phyloP scores from a whole-genome alignment of 257 asterid species.

The Gentiana dahurica region DNA sequence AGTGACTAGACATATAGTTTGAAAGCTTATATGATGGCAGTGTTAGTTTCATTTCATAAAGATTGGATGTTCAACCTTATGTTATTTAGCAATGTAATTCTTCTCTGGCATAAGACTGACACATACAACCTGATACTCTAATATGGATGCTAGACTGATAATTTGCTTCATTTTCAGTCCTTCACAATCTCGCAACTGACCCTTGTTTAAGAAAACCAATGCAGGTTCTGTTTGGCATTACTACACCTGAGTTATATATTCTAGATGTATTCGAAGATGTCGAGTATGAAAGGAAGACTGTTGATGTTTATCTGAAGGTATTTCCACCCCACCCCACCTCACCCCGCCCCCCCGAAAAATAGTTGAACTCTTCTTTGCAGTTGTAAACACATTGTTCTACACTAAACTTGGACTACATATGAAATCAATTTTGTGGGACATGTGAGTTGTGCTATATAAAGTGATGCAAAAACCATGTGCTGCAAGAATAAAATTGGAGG shows the following conservation, averaged over 20 bases:
- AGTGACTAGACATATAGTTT: too few species aligned
- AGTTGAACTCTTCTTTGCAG: not conserved
- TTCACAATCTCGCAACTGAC: too few species aligned
- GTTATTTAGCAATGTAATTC: too few species aligned
- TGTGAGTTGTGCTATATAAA: not conserved
- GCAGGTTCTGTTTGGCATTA: constrained; percentile 67
- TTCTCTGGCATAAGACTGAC: too few species aligned
- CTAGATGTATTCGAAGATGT: constrained; percentile 71
- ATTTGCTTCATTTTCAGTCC: too few species aligned
- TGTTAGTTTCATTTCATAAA: too few species aligned
- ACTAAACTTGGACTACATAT: not conserved
- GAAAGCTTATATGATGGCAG: too few species aligned
- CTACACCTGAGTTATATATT: constrained; percentile 59
- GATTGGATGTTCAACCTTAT: too few species aligned
- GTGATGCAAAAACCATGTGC: not conserved
- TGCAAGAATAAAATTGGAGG: too few species aligned
- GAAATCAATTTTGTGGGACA: not conserved
- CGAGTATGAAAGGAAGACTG: constrained; percentile 66
- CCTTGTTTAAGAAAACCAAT: constrained; percentile 1
- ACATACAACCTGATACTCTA: too few species aligned
- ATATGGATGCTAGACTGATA: too few species aligned
- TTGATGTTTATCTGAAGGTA: constrained; percentile 49
- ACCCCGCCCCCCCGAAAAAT: not conserved
- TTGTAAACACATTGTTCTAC: not conserved
- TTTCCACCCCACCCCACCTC: constrained; percentile 1